Evolutionary conservation across 106 monocot genomes (phyloP), one percentile per base, ranked within the genome.

Genomic region (Allium fistulosum): DNA sequence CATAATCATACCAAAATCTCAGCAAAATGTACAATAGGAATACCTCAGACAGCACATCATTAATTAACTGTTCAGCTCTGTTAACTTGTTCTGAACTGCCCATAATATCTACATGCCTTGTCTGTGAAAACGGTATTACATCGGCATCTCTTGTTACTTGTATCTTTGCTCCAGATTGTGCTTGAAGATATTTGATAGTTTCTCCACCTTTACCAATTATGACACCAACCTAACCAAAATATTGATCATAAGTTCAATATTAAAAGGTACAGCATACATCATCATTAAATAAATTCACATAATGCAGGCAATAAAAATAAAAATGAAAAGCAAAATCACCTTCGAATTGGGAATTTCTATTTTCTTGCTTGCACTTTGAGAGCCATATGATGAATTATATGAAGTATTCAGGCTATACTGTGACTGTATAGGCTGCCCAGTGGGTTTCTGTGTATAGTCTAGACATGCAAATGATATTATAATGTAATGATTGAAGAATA

Each of bases 141-240:
- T 91, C 87, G 46, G 53, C 72, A 75, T 91, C 87, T 60, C 90
- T 83, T 6, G 87, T 84, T 46, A 91, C 87, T 67, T 91, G 87
- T 72, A 91, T 91, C 60, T 82, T 87, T 10, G 87, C 84, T 71
- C 91, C 91, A 58, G 91, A 91, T 28, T 91, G 84, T 47, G 68
- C 57, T 52, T 87, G 87, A 69, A 91, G 86, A 75, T 84, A 80
- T 71, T 84, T 91, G 14, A 91, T 91, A 9, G 86, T 91, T 60
- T 91, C 91, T 59, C 91, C 91, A 72, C 79, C 71, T 80, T 87
- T 84, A 7, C 91, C 87, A 78, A 91, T 91, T n/a, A 91, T 91
- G 60, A 91, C 84, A 72, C 87, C 91, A 75, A 91, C 91, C 91
- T 91, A 47, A 37, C 53, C 17, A 66, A 12, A 55, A 26, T 16